Conservation (phyloP, 345 rosid species). For the Murraya paniculata region DNA sequence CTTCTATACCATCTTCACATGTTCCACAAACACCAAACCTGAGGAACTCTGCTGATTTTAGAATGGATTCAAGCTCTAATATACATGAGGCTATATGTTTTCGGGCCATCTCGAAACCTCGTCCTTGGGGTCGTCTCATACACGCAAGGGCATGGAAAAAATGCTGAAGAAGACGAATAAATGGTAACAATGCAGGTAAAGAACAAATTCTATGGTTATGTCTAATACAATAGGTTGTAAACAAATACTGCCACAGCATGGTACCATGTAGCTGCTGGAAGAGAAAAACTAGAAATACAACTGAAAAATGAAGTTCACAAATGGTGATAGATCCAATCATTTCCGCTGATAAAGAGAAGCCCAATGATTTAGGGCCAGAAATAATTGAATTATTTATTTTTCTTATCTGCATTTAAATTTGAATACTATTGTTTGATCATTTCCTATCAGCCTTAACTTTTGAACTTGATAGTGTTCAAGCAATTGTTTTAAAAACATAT, state of each 20-base stretch:
- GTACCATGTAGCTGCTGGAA: conserved; percentile 9
- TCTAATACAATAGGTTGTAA: neutral
- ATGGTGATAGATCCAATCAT: neutral
- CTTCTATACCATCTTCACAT: conserved; percentile 43
- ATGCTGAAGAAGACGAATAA: conserved; percentile 56
- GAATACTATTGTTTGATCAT: neutral
- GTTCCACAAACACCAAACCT: conserved; percentile 31
- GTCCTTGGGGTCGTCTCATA: conserved; percentile 95
- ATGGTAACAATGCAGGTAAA: conserved; percentile 19
- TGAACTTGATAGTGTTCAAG: neutral
- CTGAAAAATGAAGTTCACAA: neutral
- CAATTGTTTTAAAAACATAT: neutral
- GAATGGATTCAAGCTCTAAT: conserved; percentile 70
- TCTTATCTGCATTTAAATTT: neutral
- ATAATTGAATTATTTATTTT: neutral
- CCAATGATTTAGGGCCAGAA: neutral
- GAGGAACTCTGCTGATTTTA: conserved; percentile 50
- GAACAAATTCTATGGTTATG: neutral
- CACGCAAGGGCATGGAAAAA: conserved; percentile 77
- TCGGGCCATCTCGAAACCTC: conserved; percentile 88
- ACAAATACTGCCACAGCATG: neutral
- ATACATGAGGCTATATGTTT: conserved; percentile 81
- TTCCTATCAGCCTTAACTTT: neutral
- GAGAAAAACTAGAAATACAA: neutral
- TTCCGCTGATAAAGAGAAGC: neutral